A percentile compares a stretch with the other conserved stretches of the same genome.
These are phyloP conservation scores for Elsinoe batatas DNA, from an alignment of 2,329 filamentous ascomycete genomes.

Conservation along the genomic window DNA sequence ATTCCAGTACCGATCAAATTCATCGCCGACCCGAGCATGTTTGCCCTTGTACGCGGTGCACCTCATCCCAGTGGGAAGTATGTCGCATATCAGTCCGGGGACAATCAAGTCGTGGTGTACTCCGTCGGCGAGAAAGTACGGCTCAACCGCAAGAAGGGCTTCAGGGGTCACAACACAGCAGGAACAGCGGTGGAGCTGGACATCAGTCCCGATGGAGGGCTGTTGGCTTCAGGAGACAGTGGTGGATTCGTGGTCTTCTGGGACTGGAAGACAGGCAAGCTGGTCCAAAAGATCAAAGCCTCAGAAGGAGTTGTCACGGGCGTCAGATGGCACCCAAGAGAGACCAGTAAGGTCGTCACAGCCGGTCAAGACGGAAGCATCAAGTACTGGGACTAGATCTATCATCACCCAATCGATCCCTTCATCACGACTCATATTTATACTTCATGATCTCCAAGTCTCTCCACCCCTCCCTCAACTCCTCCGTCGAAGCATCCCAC, in stretches of 20 bases:
- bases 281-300: conserved; percentile 93
- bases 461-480: background rate
- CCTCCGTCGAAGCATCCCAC: background rate
- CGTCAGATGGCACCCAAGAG: conserved; percentile 93
- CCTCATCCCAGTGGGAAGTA: conserved; percentile 86
- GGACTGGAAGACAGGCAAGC: conserved; percentile 99
- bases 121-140: conserved; percentile 90
- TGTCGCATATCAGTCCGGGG: conserved; percentile 82
- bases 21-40: conserved; percentile 89
- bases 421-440: no score
- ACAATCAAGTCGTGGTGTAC: conserved; percentile 97
- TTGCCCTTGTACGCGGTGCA: conserved; percentile 77
- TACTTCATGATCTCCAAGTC: background rate
- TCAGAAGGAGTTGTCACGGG: conserved; percentile 75
- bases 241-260: conserved; percentile 90
- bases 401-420: no score
- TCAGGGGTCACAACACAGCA: conserved; percentile 90
- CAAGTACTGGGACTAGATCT: conserved; percentile 74
- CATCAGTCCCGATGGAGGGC: conserved; percentile 84
- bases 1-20: conserved; percentile 98
- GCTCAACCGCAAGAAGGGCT: conserved; percentile 94
- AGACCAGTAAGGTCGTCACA: conserved; percentile 86
- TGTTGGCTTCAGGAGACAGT: conserved; percentile 76
- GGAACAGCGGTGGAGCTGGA: conserved; percentile 86
- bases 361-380: conserved; percentile 83